Base-by-base conservation (phyloP, 2,329 filamentous ascomycete genomes). In the Cladorrhinum sp. region DNA sequence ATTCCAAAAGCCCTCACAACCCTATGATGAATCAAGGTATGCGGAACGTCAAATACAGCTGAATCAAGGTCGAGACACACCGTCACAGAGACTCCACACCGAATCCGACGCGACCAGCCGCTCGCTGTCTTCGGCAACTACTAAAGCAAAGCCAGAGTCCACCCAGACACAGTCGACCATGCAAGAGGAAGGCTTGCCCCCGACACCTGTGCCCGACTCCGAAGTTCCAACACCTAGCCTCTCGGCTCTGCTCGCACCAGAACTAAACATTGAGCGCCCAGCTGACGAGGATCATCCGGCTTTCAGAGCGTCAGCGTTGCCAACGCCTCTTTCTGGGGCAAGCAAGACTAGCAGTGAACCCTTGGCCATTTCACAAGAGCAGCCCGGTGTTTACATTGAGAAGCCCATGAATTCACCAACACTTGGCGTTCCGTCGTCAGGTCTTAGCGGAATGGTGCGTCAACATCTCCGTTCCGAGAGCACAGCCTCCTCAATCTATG, bases 21-120 rank as follows among this genome's bases (percentile, higher is more conserved):
- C 86, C 7, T 96, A 95, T 67, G 91, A 96, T 68, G 93, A 97
- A 69, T 85, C 88, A 20, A 90, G 91, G 69, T 97, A 91, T 69
- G 84, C 90, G 4, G 89, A 96, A 70, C 85, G 92, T 50, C 90
- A 96, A 69, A 78, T 90, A 52, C 90, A 92, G 71, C 84, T 96
- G 72, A 90, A 93, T 64, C 85, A 90, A 68, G 90, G 87, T 25
- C 84, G 88, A 24, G 88, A 89, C 59, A 85, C 85, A 0, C 84
- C 88, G 0, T 78, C 77, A 0, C 74, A 74, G 32, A 75, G 76
- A 7, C 71, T 70, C 64, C 78, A 80, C 10, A 68, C 79, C 2
- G 82, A 81, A 23, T 80, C 79, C 0, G 78, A 75, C 59, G 70
- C 72, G 5, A 75, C 74, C 13, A 69, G 68, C 12, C 72, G 77